These are phyloP conservation scores for Paratinospora sagittata DNA, from an alignment of 164 flowering plant genomes.

Conservation along the genomic window DNA sequence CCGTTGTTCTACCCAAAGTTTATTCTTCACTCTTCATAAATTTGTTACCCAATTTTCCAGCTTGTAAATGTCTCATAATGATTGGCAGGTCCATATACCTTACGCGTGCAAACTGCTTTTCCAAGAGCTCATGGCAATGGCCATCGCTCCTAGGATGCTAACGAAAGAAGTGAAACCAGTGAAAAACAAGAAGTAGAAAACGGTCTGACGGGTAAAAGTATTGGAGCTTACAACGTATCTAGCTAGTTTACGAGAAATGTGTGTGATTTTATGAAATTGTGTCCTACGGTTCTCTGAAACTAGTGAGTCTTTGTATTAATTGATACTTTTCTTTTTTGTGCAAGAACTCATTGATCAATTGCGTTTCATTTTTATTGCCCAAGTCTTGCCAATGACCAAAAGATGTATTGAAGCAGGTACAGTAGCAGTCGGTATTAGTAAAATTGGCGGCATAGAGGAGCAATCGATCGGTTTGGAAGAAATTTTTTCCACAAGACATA, in stretches of 20 bases:
- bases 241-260: background rate
- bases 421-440: too few relatives aligned
- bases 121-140: conserved; percentile 98
- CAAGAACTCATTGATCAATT: too few relatives aligned
- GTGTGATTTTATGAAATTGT: too few relatives aligned
- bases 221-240: background rate
- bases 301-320: background rate
- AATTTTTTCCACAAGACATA: too few relatives aligned
- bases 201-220: conserved; percentile 27
- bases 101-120: conserved; percentile 91
- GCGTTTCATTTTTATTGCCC: too few relatives aligned
- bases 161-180: conserved; percentile 57
- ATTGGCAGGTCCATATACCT: conserved; percentile 81
- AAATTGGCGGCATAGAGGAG: too few relatives aligned
- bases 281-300: background rate
- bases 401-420: too few relatives aligned
- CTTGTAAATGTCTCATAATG: background rate
- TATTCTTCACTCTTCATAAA: background rate
- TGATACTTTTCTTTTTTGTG: too few relatives aligned
- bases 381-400: too few relatives aligned
- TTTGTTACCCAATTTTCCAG: background rate
- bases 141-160: conserved; percentile 92
- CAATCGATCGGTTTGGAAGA: too few relatives aligned
- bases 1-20: background rate
- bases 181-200: conserved; percentile 53